A percentile compares a stretch with the other conserved stretches of the same genome.
Conservation (phyloP, 1,284 basidiomycete species). For the Ganoderma leucocontextum region DNA sequence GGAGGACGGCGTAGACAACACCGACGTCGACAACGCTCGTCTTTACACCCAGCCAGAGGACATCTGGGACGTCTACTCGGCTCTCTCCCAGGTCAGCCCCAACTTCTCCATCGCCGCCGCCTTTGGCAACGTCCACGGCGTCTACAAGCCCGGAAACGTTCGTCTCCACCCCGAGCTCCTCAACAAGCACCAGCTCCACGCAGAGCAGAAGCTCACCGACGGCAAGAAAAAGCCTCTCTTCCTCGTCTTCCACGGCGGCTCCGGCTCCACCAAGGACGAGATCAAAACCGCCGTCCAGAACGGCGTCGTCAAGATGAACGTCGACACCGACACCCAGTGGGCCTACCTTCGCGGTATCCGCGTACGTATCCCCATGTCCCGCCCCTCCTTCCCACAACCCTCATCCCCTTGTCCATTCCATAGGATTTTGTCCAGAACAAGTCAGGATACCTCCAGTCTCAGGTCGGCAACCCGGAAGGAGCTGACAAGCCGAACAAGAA, state of each 20-base stretch:
- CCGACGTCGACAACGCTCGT: slow-evolving; percentile 90
- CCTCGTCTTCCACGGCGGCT: slow-evolving; percentile 99
- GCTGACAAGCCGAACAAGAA: slow-evolving; percentile 98
- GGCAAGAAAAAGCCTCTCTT: slow-evolving; percentile 86
- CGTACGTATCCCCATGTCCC: slow-evolving; percentile 47
- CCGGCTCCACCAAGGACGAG: slow-evolving; percentile 97
- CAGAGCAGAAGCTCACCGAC: slow-evolving; percentile 75
- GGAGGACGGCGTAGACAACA: slow-evolving; percentile 99
- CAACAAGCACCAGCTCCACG: slow-evolving; percentile 89
- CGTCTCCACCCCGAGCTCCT: slow-evolving; percentile 92
- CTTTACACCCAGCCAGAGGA: slow-evolving; percentile 99
- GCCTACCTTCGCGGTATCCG: slow-evolving; percentile 93
- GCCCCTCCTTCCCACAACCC: not conserved
- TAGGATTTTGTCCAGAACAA: slow-evolving; percentile 87
- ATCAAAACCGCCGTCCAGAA: slow-evolving; percentile 92
- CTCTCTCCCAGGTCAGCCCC: slow-evolving; percentile 86
- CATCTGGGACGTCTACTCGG: slow-evolving; percentile 91
- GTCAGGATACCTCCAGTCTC: slow-evolving; percentile 85
- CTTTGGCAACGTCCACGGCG: slow-evolving; percentile 98
- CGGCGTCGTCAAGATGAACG: slow-evolving; percentile 98
- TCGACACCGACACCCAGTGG: slow-evolving; percentile 94
- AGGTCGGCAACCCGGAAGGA: slow-evolving; percentile 96
- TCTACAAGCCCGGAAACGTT: slow-evolving; percentile 96
- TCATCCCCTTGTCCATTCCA: not conserved
- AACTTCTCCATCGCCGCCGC: slow-evolving; percentile 97